A percentile compares a stretch with the other conserved stretches of the same genome.
Conservation (phyloP, 192 early-diverging fungal species). For the Coemansia sp. region DNA sequence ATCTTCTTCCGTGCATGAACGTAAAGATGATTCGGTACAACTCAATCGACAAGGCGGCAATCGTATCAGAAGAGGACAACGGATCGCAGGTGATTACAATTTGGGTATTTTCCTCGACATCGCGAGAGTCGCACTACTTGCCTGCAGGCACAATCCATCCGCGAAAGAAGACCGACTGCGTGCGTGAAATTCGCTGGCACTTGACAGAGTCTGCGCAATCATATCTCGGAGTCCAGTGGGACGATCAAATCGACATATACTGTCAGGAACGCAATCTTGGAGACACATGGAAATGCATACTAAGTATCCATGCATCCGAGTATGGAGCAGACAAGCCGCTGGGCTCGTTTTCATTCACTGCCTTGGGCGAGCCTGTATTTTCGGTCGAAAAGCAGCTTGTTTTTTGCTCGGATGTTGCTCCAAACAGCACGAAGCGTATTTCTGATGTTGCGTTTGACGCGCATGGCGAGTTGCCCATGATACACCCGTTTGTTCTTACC, state of each 20-base stretch:
- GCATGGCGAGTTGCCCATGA: conserved; percentile 49
- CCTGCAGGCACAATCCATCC: conserved; percentile 54
- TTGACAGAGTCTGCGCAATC: conserved; percentile 54
- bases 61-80: conserved; percentile 39
- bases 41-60: conserved; percentile 56
- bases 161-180: conserved; percentile 27
- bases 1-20: conserved; percentile 44
- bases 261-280: conserved; percentile 52
- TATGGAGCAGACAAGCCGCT: conserved; percentile 37
- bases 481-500: conserved; percentile 46
- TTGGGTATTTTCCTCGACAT: conserved; percentile 57
- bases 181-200: conserved; percentile 54
- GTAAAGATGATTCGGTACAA: conserved; percentile 57
- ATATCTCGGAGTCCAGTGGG: conserved; percentile 54
- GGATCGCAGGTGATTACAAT: conserved; percentile 46
- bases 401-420: conserved; percentile 19
- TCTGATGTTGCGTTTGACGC: conserved; percentile 40
- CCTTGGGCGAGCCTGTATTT: conserved; percentile 47
- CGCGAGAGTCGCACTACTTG: conserved; percentile 49
- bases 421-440: conserved; percentile 13
- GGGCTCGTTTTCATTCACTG: conserved; percentile 55
- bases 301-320: conserved; percentile 28
- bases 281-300: conserved; percentile 35
- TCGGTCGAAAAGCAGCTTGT: conserved; percentile 40
- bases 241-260: conserved; percentile 46